A percentile compares a stretch with the other conserved stretches of the same genome.
Evolutionary conservation across 805 yeast species (phyloP).

Genomic region (Dipodascopsis uninucleata): DNA sequence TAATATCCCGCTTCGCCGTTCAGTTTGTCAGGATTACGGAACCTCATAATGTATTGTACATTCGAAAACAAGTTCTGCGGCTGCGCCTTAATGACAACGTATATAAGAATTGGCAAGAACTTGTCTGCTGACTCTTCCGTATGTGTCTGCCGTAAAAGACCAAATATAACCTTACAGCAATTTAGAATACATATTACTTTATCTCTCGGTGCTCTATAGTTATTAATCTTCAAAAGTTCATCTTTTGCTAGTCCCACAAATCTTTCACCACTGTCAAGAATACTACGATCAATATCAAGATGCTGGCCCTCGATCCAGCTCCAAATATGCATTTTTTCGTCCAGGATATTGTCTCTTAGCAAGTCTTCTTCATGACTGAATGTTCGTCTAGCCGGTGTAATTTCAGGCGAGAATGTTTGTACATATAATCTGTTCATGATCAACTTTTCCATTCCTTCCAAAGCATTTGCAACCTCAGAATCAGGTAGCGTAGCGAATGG

Average conservation of each 20-base stretch:
- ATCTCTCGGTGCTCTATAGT: slow-evolving; percentile 90
- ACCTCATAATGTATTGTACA: slow-evolving; percentile 78
- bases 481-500: slow-evolving; percentile 71
- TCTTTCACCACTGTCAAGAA: slow-evolving; percentile 47
- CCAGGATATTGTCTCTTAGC: slow-evolving; percentile 52
- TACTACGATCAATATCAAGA: slow-evolving; percentile 63
- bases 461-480: slow-evolving; percentile 61
- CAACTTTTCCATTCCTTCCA: slow-evolving; percentile 89
- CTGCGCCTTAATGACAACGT: slow-evolving; percentile 67
- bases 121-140: slow-evolving; percentile 87
- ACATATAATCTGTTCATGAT: slow-evolving; percentile 82
- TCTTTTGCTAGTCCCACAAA: slow-evolving; percentile 64
- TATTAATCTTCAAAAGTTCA: slow-evolving; percentile 74
- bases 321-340: slow-evolving; percentile 55
- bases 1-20: slow-evolving; percentile 90
- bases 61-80: slow-evolving; percentile 69
- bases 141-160: slow-evolving; percentile 64
- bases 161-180: slow-evolving; percentile 89
- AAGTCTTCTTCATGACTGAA: slow-evolving; percentile 63
- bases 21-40: slow-evolving; percentile 68
- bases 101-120: slow-evolving; percentile 84
- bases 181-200: slow-evolving; percentile 87
- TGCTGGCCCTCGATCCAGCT: slow-evolving; percentile 71
- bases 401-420: slow-evolving; percentile 75
- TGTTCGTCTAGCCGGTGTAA: slow-evolving; percentile 45